Evolutionary conservation across 2,329 filamentous ascomycete genomes (phyloP), one percentile per base, ranked within the genome.

Genomic region (Fusarium brevicatenulatum): DNA sequence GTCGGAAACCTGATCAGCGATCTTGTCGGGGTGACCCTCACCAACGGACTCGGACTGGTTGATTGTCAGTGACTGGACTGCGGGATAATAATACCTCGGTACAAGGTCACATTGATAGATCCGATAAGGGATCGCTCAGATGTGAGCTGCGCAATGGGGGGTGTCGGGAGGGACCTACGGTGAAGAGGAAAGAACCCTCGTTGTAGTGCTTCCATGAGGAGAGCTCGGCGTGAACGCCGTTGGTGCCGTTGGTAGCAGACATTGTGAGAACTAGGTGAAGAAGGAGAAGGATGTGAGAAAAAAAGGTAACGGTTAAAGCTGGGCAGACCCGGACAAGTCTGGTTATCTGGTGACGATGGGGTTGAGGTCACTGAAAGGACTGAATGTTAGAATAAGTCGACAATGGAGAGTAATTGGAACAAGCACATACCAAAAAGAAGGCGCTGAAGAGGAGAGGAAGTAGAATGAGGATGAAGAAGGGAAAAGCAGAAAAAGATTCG

Each of bases 1-100:
- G 88, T 99, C 96, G 73, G 95, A 98, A 82, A 98, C 94, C 89
- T 99, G 96, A 84, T 99, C 96, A 85, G 93, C 94, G 83, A 97
- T 97, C 92, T 97, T 97, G 86, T 97, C 95, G 80, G 95, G 94
- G 87, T 97, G 95, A 78, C 93, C 93, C 86, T 95, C 93, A 83
- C 93, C 93, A 81, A 95, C 93, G 66, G 93, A 95, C 86, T 96
- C 93, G 84, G 93, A 96, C 90, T 91, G 72, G 13, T 57, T 44
- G n/a, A 49, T 49, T 60, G 75, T 80, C 72, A 81, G 79, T 61
- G 61, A 66, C 56, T 61, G 71, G 42, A 39, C 46, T 60, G 57
- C 63, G 49, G 59, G 42, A 36, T 50, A 50, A 59, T 49, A 34
- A 36, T 50, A 60, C 54, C 74, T 62, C 63, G 61, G 61, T 46